These are phyloP conservation scores for Kluyveromyces starmeri DNA, from an alignment of 805 yeast species.

Conservation along the genomic window DNA sequence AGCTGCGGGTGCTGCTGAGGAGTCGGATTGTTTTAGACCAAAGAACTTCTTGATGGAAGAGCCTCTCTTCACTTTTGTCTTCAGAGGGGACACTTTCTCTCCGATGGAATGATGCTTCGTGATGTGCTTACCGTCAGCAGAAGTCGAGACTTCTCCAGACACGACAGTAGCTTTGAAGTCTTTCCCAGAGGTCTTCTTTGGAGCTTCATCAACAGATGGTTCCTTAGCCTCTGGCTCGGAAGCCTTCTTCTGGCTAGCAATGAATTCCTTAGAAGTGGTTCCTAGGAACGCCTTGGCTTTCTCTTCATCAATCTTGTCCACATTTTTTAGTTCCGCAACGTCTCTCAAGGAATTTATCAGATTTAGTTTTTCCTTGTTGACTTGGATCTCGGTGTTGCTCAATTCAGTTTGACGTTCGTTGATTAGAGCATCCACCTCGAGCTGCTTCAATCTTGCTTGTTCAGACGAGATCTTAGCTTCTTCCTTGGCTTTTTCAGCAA, in stretches of 20 bases:
- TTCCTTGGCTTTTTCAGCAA: conserved; percentile 30
- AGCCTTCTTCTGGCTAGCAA: conserved; percentile 13
- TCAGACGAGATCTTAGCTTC: conserved; percentile 27
- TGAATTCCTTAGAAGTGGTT: conserved; percentile 23
- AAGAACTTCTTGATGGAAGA: conserved; percentile 1
- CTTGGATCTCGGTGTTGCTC: conserved; percentile 27
- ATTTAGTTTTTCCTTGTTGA: conserved; percentile 30
- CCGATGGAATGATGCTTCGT: conserved; percentile 14
- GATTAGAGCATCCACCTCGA: conserved; percentile 31
- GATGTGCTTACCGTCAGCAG: conserved; percentile 11
- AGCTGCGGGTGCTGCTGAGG: not conserved
- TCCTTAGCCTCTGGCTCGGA: conserved; percentile 11
- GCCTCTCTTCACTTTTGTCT: not conserved
- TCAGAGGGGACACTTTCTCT: not conserved
- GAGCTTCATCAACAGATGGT: conserved; percentile 7
- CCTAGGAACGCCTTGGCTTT: conserved; percentile 27
- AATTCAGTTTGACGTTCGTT: conserved; percentile 31
- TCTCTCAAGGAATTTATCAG: conserved; percentile 31
- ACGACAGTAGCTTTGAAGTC: conserved; percentile 6
- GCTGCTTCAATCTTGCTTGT: conserved; percentile 31
- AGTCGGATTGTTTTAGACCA: conserved; percentile 1
- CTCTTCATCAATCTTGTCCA: conserved; percentile 23
- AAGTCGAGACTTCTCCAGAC: conserved; percentile 5
- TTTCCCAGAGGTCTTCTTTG: conserved; percentile 2
- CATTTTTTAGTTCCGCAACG: conserved; percentile 33